phyloP scores from a whole-genome alignment of 805 yeast species.

The Maudiozyma bulderi region DNA sequence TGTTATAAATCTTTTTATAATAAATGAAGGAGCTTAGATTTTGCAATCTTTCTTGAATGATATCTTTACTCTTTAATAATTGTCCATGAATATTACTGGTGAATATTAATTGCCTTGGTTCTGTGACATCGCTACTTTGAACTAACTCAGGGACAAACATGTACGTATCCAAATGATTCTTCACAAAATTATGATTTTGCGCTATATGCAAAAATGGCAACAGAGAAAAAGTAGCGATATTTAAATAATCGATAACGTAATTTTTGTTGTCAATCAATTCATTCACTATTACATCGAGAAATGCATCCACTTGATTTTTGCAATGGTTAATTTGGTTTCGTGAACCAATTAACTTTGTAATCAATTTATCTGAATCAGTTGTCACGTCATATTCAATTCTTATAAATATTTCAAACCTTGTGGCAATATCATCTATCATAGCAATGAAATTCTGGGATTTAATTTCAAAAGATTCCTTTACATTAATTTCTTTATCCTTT shows the following conservation, averaged over 20 bases:
- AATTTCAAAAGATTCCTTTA: not conserved
- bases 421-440: constrained; percentile 2
- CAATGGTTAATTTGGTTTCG: constrained; percentile 11
- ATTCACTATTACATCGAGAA: constrained; percentile 8
- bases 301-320: constrained; percentile 11
- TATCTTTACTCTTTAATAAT: constrained; percentile 13
- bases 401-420: constrained; percentile 1
- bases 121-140: not conserved
- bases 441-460: not conserved
- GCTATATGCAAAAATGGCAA: constrained; percentile 18
- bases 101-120: constrained; percentile 11
- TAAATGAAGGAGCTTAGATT: constrained; percentile 5
- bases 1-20: constrained; percentile 12
- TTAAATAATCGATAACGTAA: constrained; percentile 13
- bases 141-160: not conserved
- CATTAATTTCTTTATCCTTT: not conserved
- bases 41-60: constrained; percentile 8
- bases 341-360: constrained; percentile 13
- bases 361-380: not conserved
- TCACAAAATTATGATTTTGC: constrained; percentile 13
- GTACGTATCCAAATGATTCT: not conserved
- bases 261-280: not conserved
- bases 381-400: not conserved
- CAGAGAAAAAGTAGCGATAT: constrained; percentile 15
- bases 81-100: constrained; percentile 15